These are phyloP conservation scores for Usnea hakonensis DNA, from an alignment of 495 filamentous ascomycete genomes.

Conservation along the genomic window DNA sequence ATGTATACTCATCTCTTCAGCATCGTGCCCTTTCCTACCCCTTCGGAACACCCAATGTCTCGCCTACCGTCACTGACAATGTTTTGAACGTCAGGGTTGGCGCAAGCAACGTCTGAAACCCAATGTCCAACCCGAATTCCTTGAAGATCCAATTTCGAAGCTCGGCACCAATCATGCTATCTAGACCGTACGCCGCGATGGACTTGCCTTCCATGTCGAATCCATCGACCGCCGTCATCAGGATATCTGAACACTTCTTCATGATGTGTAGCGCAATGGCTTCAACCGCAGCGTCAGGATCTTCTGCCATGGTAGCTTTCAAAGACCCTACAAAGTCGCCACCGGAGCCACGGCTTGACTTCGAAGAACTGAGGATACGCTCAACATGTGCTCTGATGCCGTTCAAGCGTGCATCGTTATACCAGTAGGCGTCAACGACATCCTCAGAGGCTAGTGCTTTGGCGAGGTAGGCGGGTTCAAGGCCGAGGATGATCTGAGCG, in stretches of 20 bases:
- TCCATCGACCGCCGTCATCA: constrained; percentile 2
- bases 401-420: constrained; percentile 9
- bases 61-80: constrained; percentile 3
- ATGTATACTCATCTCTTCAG: too few species aligned
- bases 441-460: constrained; percentile 13
- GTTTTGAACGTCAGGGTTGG: constrained; percentile 6
- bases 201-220: constrained; percentile 25
- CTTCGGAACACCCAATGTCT: constrained; percentile 8
- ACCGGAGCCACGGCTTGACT: background rate
- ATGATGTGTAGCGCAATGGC: background rate
- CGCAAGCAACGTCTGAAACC: constrained; percentile 32
- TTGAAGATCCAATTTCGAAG: constrained; percentile 42
- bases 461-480: constrained; percentile 27
- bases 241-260: background rate
- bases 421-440: constrained; percentile 17
- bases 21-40: too few species aligned
- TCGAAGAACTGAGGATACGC: background rate
- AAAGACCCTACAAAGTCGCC: background rate
- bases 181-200: constrained; percentile 36
- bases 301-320: background rate
- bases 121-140: constrained; percentile 34
- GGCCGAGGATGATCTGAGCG: constrained; percentile 23
- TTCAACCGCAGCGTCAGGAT: background rate
- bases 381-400: background rate
- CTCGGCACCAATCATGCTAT: constrained; percentile 43